Evolutionary conservation across 2,329 filamentous ascomycete species (phyloP), one percentile per base, ranked within the genome.

Genomic region (Colletotrichum eremochloae): DNA sequence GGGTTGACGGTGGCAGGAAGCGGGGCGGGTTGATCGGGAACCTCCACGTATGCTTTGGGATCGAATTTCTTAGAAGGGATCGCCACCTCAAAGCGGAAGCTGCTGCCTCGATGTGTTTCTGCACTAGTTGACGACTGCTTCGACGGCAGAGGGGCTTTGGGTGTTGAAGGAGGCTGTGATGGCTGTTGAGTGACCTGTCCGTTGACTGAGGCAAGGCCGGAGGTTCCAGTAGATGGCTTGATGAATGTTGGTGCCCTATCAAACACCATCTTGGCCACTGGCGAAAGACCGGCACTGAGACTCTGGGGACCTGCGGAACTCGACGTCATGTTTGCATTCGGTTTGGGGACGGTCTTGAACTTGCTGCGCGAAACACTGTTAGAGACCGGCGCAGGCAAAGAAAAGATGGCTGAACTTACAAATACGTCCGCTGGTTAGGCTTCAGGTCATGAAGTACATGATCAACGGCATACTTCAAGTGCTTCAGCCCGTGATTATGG

Each of bases 401-500:
- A n/a, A 11, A 6, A 42, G 5, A n/a, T 42, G 4, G 14, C 18
- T 46, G 48, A 63, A 77, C 86, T 79, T 82, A 93, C 92, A 89
- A 94, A 77, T 92, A 84, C 12, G 92, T 92, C 74, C 93, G 84
- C 73, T 91, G 91, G n/a, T 91, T 88, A 1, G 91, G 88, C 78
- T 91, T 90, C 68, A 98, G 82, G 52, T 97, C 87, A 74, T 91
- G 90, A 69, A 94, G 89, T 40, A 98, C 86, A 79, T 96, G 91
- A 76, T 92, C 88, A 57, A 95, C 86, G 14, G 91, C 92, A 76
- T 92, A 90, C 76, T 93, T 91, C 58, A 95, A 36, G n/a, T 72
- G 70, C 40, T 72, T 72, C 67, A 72, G 14, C 24, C 70, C 70
- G 84, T 74, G 90, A 89, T 78, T 89, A 88, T 29, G 93, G 91